Percentiles rank a stretch among this genome's conserved stretches.
Conservation (phyloP, 2,329 filamentous ascomycete species). For the Pseudocercospora pini-densiflorae region DNA sequence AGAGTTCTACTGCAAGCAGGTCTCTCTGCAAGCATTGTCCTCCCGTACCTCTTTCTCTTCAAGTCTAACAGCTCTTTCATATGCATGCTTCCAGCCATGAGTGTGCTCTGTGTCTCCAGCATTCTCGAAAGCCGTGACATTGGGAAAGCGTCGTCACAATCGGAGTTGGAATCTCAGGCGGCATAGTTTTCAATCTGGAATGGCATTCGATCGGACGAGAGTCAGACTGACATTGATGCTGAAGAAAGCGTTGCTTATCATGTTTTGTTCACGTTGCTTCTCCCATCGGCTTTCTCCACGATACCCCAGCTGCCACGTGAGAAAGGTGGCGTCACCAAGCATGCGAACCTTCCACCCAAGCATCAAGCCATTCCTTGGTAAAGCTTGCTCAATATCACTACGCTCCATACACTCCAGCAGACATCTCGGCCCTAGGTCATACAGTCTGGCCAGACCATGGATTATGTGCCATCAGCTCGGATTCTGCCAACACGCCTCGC, state of each 20-base stretch:
- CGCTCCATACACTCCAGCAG: not conserved
- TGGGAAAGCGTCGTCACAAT: no score
- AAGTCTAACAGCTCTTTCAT: no score
- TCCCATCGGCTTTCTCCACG: not conserved
- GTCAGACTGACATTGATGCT: not conserved
- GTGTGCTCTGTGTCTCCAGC: no score
- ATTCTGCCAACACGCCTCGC: not conserved
- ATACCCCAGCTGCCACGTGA: not conserved
- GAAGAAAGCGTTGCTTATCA: not conserved
- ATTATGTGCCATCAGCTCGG: not conserved
- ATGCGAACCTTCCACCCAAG: not conserved
- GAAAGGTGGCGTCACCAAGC: not conserved
- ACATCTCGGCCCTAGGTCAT: not conserved
- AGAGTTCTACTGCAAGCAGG: no score
- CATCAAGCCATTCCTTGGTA: slow-evolving; percentile 4
- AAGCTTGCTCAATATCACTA: not conserved
- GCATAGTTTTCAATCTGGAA: no score
- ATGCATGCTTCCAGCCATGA: no score
- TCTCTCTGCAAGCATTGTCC: no score
- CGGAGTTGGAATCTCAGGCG: no score
- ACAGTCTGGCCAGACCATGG: not conserved
- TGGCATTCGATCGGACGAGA: not conserved
- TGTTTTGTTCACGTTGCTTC: not conserved
- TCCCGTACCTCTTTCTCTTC: no score
- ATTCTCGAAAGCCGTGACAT: no score